Conservation (phyloP, 305 asterid species). For the Fraxinus latifolia region DNA sequence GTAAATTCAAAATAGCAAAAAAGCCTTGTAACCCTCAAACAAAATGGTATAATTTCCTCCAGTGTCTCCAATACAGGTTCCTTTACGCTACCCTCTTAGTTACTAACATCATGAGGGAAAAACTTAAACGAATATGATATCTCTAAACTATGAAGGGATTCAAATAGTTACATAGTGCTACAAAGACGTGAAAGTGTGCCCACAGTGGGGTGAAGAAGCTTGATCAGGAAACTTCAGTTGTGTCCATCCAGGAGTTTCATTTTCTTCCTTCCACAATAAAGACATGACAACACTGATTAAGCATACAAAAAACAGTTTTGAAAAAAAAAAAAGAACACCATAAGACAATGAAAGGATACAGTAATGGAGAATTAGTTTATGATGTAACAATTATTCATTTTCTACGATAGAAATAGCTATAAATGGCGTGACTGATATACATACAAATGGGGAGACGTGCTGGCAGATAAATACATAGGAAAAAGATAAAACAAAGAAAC, state of each 20-base stretch:
- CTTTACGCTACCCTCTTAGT: background rate
- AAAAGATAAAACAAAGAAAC: background rate
- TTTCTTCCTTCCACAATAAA: slow-evolving; percentile 88
- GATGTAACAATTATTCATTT: background rate
- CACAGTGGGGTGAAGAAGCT: slow-evolving; percentile 93
- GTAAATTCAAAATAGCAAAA: background rate
- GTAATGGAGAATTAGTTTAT: background rate
- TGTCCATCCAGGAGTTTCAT: slow-evolving; percentile 97
- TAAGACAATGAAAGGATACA: slow-evolving; percentile 1
- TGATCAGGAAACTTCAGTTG: slow-evolving; percentile 99
- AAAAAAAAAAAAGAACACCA: background rate
- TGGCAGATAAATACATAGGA: slow-evolving; percentile 6
- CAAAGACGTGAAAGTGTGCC: slow-evolving; percentile 93
- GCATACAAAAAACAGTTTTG: background rate
- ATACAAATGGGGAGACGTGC: background rate
- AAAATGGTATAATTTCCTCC: slow-evolving; percentile 6
- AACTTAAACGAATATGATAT: slow-evolving; percentile 3
- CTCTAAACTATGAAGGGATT: slow-evolving; percentile 13
- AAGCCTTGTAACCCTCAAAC: background rate
- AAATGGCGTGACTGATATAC: background rate
- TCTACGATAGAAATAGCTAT: background rate
- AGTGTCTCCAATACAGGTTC: background rate
- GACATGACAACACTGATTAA: slow-evolving; percentile 18
- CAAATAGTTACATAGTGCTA: slow-evolving; percentile 63
- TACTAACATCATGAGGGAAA: background rate